Conservation (phyloP, 441 rosid genomes). For the Adansonia gregorii region DNA sequence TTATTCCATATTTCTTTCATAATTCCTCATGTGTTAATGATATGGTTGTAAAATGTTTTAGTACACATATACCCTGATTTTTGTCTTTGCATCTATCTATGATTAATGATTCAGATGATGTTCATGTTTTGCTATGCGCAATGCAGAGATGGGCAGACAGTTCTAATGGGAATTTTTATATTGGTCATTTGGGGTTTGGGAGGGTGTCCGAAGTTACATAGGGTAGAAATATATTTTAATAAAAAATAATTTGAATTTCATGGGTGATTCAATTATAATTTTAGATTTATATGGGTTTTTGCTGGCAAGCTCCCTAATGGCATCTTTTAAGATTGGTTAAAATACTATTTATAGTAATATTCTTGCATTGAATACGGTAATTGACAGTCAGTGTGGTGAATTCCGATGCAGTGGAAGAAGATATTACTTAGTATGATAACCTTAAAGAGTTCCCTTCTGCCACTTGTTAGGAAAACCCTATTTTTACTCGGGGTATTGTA, state of each 20-base stretch:
- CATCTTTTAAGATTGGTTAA: too few relatives aligned
- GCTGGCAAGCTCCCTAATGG: not conserved
- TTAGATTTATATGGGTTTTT: not conserved
- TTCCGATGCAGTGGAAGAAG: not conserved
- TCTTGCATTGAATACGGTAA: not conserved
- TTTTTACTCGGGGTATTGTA: not conserved
- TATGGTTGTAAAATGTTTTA: not conserved
- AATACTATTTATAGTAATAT: not conserved
- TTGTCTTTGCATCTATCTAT: not conserved
- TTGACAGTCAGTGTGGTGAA: not conserved
- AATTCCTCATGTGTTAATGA: not conserved
- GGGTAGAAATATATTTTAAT: not conserved
- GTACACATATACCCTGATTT: not conserved
- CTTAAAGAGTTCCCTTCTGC: not conserved
- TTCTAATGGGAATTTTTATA: not conserved
- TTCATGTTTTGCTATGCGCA: not conserved
- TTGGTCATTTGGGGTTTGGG: not conserved
- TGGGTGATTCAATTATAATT: not conserved
- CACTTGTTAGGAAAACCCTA: not conserved
- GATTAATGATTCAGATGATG: not conserved
- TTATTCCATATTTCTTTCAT: not conserved
- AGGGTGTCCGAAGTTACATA: not conserved
- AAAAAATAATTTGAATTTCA: not conserved
- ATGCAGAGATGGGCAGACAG: not conserved
- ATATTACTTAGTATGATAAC: not conserved